Evolutionary conservation across 352 stramenopile genomes (phyloP).

Genomic region (Phytophthora aleatoria): DNA sequence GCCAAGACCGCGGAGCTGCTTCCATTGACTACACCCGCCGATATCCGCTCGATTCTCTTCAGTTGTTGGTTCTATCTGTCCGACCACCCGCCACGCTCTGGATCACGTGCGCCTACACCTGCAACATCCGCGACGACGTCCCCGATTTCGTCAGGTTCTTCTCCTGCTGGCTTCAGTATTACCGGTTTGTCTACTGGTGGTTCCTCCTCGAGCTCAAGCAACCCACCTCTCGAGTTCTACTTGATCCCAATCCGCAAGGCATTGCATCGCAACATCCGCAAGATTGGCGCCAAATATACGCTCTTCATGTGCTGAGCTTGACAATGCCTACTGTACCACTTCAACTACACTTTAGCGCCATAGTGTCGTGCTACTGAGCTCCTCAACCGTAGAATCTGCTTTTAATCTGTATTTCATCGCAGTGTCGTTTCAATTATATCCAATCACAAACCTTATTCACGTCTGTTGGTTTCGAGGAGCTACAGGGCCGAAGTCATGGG

Average conservation of each 20-base stretch:
- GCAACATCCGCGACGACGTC: constrained; percentile 50
- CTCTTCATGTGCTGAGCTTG: constrained; percentile 67
- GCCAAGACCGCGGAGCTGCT: constrained; percentile 62
- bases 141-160: constrained; percentile 51
- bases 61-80: constrained; percentile 86
- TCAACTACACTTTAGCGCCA: constrained; percentile 10
- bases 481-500: constrained; percentile 6
- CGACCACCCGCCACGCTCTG: constrained; percentile 60
- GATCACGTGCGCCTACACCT: constrained; percentile 40
- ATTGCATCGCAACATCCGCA: constrained; percentile 77
- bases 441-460: constrained; percentile 8
- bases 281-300: constrained; percentile 73
- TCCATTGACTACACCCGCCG: constrained; percentile 63
- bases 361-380: neutral
- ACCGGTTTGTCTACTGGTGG: constrained; percentile 24
- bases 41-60: constrained; percentile 81
- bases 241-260: constrained; percentile 77
- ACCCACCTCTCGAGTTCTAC: constrained; percentile 78
- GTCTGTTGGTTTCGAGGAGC: constrained; percentile 13
- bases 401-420: neutral
- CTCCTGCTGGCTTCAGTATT: constrained; percentile 41
- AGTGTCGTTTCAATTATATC: neutral
- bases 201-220: constrained; percentile 15
- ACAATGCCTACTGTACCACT: neutral
- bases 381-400: neutral